These are phyloP conservation scores for Penicillium subrubescens DNA, from an alignment of 495 filamentous ascomycete species.

Conservation along the genomic window DNA sequence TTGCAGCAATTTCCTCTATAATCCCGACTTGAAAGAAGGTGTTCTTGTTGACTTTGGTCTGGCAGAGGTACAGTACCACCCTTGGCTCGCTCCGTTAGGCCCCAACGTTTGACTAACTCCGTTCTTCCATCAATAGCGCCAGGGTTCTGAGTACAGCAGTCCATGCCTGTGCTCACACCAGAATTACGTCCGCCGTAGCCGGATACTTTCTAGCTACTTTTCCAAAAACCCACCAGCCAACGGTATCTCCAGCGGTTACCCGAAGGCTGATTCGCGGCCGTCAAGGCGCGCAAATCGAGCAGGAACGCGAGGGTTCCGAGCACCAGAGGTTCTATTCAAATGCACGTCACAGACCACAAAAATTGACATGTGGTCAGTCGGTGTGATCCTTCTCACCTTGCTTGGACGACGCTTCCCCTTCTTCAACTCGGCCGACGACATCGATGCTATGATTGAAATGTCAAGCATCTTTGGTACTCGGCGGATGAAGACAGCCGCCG, in stretches of 20 bases:
- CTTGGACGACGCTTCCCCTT: conserved; percentile 91
- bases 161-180: conserved; percentile 46
- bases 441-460: conserved; percentile 96
- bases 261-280: conserved; percentile 82
- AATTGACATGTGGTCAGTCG: conserved; percentile 96
- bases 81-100: not conserved
- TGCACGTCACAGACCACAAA: conserved; percentile 95
- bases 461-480: conserved; percentile 88
- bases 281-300: conserved; percentile 90
- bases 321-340: conserved; percentile 95
- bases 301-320: conserved; percentile 94
- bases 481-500: conserved; percentile 78
- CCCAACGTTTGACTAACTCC: not conserved
- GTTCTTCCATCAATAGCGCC: conserved; percentile 30
- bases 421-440: conserved; percentile 95
- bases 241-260: conserved; percentile 67
- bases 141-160: conserved; percentile 46
- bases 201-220: conserved; percentile 45
- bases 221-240: conserved; percentile 40
- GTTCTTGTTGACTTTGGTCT: conserved; percentile 97
- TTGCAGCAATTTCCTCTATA: conserved; percentile 87
- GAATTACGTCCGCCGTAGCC: conserved; percentile 39
- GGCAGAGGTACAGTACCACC: conserved; percentile 59
- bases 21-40: conserved; percentile 74
- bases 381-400: conserved; percentile 90